These are phyloP conservation scores for Hortaea sp. DNA, from an alignment of 2,329 filamentous ascomycete genomes.

Conservation along the genomic window DNA sequence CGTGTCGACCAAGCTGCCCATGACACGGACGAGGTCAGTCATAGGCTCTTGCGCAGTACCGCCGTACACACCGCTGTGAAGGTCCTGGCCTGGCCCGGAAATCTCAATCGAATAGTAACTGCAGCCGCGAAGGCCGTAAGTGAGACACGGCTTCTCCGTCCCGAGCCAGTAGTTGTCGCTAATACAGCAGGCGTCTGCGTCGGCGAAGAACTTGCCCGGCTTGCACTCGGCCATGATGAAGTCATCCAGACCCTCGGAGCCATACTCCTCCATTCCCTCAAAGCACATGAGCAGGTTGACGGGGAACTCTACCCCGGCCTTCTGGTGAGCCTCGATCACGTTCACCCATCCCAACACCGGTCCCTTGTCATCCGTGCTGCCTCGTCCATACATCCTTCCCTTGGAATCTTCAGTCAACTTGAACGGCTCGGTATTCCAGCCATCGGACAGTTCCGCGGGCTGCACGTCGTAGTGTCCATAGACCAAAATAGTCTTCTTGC, in stretches of 20 bases:
- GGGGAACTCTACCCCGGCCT: conserved; percentile 85
- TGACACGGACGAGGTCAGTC: conserved; percentile 80
- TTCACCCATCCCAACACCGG: conserved; percentile 96
- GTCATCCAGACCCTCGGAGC: conserved; percentile 90
- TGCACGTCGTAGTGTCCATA: conserved; percentile 99
- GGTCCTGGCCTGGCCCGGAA: conserved; percentile 80
- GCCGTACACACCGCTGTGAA: conserved; percentile 95
- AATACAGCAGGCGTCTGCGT: conserved; percentile 93
- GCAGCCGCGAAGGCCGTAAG: conserved; percentile 91
- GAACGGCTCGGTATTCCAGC: conserved; percentile 94
- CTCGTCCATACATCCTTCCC: conserved; percentile 91
- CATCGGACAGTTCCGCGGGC: conserved; percentile 83
- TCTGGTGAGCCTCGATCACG: conserved; percentile 94
- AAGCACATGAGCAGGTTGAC: conserved; percentile 99
- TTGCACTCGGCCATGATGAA: conserved; percentile 86
- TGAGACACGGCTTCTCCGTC: conserved; percentile 95
- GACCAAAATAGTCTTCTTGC: conserved; percentile 88
- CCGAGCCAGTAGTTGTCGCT: conserved; percentile 99
- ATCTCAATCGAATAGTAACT: conserved; percentile 95
- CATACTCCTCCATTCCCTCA: conserved; percentile 99
- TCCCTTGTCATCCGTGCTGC: conserved; percentile 95
- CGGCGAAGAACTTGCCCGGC: conserved; percentile 70
- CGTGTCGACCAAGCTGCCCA: conserved; percentile 77
- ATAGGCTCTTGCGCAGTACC: conserved; percentile 96
- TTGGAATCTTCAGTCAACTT: conserved; percentile 78